phyloP scores from a whole-genome alignment of 2,329 filamentous ascomycete genomes.

The Paraconiothyrium brasiliense region DNA sequence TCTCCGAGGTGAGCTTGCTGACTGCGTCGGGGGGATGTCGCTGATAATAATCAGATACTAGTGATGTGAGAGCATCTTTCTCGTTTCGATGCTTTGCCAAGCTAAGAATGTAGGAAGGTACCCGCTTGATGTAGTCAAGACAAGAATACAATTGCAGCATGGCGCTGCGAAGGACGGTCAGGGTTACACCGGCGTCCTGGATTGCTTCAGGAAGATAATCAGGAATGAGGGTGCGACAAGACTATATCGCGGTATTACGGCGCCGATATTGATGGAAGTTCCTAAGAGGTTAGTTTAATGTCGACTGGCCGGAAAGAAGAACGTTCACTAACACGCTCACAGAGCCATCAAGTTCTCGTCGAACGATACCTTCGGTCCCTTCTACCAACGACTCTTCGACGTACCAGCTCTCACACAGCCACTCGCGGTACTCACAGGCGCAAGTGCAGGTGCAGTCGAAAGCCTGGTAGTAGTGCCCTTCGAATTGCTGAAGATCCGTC shows the following conservation, averaged over 20 bases:
- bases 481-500: conserved; percentile 41
- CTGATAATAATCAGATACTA: conserved; percentile 14
- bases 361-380: conserved; percentile 38
- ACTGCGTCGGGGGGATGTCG: background rate
- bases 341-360: conserved; percentile 46
- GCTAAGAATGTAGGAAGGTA: conserved; percentile 44
- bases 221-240: conserved; percentile 34
- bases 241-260: conserved; percentile 43
- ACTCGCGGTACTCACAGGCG: conserved; percentile 39
- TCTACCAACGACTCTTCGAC: conserved; percentile 38
- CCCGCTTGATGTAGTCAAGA: conserved; percentile 45
- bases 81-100: background rate
- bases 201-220: conserved; percentile 42
- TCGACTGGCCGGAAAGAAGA: background rate
- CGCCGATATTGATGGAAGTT: conserved; percentile 45
- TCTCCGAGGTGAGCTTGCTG: conserved; percentile 29
- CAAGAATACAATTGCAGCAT: conserved; percentile 42
- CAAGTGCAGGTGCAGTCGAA: conserved; percentile 41
- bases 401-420: conserved; percentile 33
- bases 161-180: conserved; percentile 29
- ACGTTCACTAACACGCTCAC: background rate
- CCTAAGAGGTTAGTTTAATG: conserved; percentile 32
- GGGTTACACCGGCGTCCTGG: conserved; percentile 39
- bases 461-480: conserved; percentile 45
- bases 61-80: conserved; percentile 25